These are phyloP conservation scores for Tuctoria greenei DNA, from an alignment of 176 grass and related monocot species.

Conservation along the genomic window DNA sequence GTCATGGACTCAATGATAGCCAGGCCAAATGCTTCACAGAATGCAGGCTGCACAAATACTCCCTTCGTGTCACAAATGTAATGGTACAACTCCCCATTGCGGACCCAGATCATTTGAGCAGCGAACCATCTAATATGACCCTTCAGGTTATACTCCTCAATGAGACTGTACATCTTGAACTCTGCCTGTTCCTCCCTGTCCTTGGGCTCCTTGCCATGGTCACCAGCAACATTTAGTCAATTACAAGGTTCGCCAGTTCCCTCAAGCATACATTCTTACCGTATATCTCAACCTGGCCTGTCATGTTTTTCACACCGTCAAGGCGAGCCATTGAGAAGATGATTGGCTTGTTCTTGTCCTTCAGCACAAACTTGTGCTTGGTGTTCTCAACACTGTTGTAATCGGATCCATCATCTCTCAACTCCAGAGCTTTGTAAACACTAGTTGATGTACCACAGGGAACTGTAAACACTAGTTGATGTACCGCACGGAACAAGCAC, in stretches of 20 bases:
- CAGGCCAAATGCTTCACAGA: conserved; percentile 88
- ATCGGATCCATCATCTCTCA: too few relatives aligned
- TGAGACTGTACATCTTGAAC: conserved; percentile 88
- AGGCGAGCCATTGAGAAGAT: conserved; percentile 98
- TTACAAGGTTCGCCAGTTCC: conserved; percentile 88
- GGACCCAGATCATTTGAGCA: conserved; percentile 87
- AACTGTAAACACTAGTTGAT: too few relatives aligned
- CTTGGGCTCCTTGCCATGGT: conserved; percentile 97
- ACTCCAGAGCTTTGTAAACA: too few relatives aligned
- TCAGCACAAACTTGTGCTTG: conserved; percentile 83
- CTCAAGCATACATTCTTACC: conserved; percentile 76
- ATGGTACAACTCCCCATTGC: conserved; percentile 86
- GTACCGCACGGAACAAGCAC: too few relatives aligned
- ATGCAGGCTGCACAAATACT: conserved; percentile 90
- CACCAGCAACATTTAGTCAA: conserved; percentile 93
- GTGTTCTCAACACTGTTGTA: too few relatives aligned
- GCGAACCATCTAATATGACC: conserved; percentile 97
- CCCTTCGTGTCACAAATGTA: conserved; percentile 89
- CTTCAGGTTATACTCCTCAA: conserved; percentile 91
- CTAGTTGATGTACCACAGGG: too few relatives aligned
- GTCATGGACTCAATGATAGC: conserved; percentile 95
- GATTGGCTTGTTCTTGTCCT: conserved; percentile 83
- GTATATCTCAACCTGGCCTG: conserved; percentile 90
- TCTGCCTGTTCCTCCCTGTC: conserved; percentile 88
- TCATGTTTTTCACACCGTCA: conserved; percentile 94